Evolutionary conservation across 768 basidiomycete genomes (phyloP), one percentile per base, ranked within the genome.

Genomic region (Termitomyces sp.): DNA sequence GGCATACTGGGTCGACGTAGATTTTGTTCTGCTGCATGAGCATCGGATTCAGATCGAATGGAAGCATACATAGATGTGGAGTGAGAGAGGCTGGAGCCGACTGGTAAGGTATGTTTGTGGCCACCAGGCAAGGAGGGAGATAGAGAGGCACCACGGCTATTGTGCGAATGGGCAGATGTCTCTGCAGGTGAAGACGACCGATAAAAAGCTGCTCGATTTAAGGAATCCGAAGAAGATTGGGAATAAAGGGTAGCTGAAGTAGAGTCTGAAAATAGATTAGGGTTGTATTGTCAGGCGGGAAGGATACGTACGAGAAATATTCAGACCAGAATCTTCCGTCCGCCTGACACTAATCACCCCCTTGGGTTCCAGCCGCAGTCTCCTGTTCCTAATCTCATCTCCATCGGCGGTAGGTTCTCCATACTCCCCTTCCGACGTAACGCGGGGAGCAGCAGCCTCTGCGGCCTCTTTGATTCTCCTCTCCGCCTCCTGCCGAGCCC

Each of bases 171-270:
- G 16, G 55, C 31, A 0, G 65, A 59, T n/a, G 61, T 56, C 15
- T 54, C 58, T 36, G 66, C 52, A 3, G 66, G 56, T 11, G 66
- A 64, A 5, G 66, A 64, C 10, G 63, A 60, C 11, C 56, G 59
- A 32, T 67, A 63, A 29, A 54, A 53, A 0, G 66, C 46, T 9
- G 53, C 44, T 7, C 61, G 56, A 35, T 47, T 60, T 11, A 73
- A 45, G 11, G 70, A 70, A 53, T 71, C 71, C 12, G 65, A 67
- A 3, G 73, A 73, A 6, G 71, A 72, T 0, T 66, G 67, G 13
- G 72, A 72, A 9, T 66, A 67, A 0, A 70, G 70, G 7, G 67
- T 54, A 11, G 46, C 56, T 2, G 60, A 52, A 9, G 56, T 57
- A 16, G 63, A 50, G 4, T 53, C 61, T 61, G 25, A 46, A 23